Evolutionary conservation across 2,329 filamentous ascomycete species (phyloP), one percentile per base, ranked within the genome.

Genomic region (Colletotrichum sojae): DNA sequence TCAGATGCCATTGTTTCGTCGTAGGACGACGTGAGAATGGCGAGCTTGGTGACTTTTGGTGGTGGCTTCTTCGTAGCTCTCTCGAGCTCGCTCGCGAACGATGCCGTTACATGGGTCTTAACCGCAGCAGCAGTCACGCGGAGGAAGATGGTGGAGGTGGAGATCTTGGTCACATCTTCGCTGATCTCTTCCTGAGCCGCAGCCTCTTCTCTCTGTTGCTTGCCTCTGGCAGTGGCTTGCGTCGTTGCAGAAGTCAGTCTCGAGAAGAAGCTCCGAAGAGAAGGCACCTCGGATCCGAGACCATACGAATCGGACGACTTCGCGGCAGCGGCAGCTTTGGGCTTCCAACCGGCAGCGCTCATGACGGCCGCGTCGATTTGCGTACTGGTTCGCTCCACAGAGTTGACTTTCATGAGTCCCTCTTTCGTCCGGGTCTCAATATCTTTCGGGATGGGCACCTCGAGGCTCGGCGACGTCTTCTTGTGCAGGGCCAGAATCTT

Each of bases 51-150:
- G 12, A 88, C 88, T 77, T 94, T 97, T 0, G 96, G 96, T 0
- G 97, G 96, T 3, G 95, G 94, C 76, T 99, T 99, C 82, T 98
- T 98, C 1, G 97, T 99, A 16, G 97, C 96, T 70, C 97, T 90
- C 81, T 98, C 94, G 12, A 99, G 88, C 78, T 99, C 97, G 1
- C 91, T 87, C 3, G 94, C 90, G 74, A 98, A 94, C 46, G 86
- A 89, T 36, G 88, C 82, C 20, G 88, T 85, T 1, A 98, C 90
- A 54, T 88, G 92, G 0, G 95, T 97, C 73, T 90, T 88, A 39
- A 98, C 90, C 53, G 89, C 88, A 36, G 95, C 95, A 9, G 94
- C 95, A 54, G 93, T 97, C 20, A 97, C 92, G 56, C 94, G 89
- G 20, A 99, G 84, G 78, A 97, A 98, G 39, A 98, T 95, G 16